Evolutionary conservation across 192 early-diverging fungal species (phyloP).

Genomic region (Haplosporangium gracile): DNA sequence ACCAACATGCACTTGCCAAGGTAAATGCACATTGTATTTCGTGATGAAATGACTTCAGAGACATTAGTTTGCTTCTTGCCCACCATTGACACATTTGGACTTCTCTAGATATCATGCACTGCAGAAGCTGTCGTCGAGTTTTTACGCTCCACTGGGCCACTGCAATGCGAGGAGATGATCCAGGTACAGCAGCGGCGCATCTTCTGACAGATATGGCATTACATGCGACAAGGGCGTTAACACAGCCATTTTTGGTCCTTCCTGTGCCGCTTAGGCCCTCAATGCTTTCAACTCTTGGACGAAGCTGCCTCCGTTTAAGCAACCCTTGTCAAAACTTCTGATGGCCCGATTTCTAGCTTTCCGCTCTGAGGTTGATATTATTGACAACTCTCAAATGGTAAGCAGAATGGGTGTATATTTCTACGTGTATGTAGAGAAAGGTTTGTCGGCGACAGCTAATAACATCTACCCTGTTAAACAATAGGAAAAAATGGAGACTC

Average conservation of each 20-base stretch:
- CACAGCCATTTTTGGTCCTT: too few relatives aligned
- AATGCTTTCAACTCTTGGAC: conserved; percentile 25
- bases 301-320: background rate
- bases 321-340: conserved; percentile 18
- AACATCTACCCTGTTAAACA: too few relatives aligned
- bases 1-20: conserved; percentile 17
- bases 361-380: conserved; percentile 12
- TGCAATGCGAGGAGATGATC: conserved; percentile 2
- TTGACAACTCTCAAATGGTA: conserved; percentile 19
- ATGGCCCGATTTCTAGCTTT: conserved; percentile 21
- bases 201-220: background rate
- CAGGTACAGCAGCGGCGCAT: background rate
- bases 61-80: background rate
- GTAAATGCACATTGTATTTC: background rate
- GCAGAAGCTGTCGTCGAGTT: conserved; percentile 21
- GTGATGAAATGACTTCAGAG: background rate
- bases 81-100: background rate
- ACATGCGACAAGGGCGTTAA: background rate
- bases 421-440: background rate
- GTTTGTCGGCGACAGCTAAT: background rate
- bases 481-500: conserved; percentile 1
- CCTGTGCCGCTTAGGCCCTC: conserved; percentile 4
- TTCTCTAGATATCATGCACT: conserved; percentile 21
- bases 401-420: background rate
- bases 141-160: conserved; percentile 12